phyloP scores from a whole-genome alignment of 2,329 filamentous ascomycete genomes.

The Fusarium gaditjirri region DNA sequence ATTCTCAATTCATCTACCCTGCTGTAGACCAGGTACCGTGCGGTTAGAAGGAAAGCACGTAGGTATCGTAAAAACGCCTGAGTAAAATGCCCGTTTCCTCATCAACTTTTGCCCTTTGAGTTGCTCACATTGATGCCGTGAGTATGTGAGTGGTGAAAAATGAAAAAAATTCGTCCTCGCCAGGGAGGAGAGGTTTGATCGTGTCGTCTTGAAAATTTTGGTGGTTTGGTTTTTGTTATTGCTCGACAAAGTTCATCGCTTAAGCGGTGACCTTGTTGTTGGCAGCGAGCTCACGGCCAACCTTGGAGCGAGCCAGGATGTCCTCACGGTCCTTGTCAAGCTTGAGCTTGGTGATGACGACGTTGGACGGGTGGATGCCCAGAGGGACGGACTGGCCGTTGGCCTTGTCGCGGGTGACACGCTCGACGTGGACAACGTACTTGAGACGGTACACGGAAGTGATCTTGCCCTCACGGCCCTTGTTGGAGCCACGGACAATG shows the following conservation, averaged over 20 bases:
- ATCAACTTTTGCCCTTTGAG: constrained; percentile 43
- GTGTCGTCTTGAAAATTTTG: constrained; percentile 24
- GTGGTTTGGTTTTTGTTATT: constrained; percentile 31
- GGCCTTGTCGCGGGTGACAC: constrained; percentile 95
- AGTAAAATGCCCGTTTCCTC: constrained; percentile 53
- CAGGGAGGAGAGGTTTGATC: constrained; percentile 35
- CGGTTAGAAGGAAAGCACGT: constrained; percentile 41
- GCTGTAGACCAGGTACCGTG: constrained; percentile 48
- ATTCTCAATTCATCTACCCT: constrained; percentile 58
- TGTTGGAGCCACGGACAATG: constrained; percentile 92
- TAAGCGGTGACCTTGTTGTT: constrained; percentile 76
- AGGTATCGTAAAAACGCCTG: constrained; percentile 52
- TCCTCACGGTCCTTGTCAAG: constrained; percentile 93
- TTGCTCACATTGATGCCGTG: constrained; percentile 25
- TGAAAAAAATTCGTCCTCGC: constrained; percentile 40
- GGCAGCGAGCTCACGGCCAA: constrained; percentile 78
- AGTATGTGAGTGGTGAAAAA: constrained; percentile 31
- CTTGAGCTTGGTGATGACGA: constrained; percentile 99
- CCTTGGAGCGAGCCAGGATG: constrained; percentile 87
- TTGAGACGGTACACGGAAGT: constrained; percentile 98
- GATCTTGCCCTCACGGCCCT: constrained; percentile 99
- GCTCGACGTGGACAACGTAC: constrained; percentile 97
- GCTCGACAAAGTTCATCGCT: constrained; percentile 42
- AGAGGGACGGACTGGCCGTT: constrained; percentile 96
- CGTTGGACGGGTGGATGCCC: constrained; percentile 95